Evolutionary conservation across 495 filamentous ascomycete genomes (phyloP).

Genomic region (Tuber calosporum): DNA sequence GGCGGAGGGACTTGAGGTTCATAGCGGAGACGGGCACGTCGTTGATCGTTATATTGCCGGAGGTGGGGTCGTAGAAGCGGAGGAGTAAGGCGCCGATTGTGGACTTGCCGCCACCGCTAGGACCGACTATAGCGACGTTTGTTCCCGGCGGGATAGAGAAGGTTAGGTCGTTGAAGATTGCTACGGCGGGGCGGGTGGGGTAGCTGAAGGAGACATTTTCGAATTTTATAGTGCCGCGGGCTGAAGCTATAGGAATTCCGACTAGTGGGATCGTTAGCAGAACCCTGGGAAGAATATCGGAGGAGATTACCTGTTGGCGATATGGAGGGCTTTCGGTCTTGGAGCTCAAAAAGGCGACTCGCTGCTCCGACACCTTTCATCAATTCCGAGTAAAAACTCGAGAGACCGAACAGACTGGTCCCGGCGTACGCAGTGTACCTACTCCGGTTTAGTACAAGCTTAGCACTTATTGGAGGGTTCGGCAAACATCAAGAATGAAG

Average conservation of each 20-base stretch:
- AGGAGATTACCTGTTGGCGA: constrained; percentile 53
- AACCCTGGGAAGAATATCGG: background rate
- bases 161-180: constrained; percentile 77
- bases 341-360: constrained; percentile 87
- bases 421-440: constrained; percentile 42
- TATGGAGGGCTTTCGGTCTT: constrained; percentile 84
- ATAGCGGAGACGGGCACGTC: constrained; percentile 74
- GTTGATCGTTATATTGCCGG: constrained; percentile 73
- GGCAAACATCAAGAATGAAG: constrained; percentile 92
- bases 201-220: constrained; percentile 80
- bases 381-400: constrained; percentile 92
- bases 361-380: constrained; percentile 99
- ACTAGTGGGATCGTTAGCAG: constrained; percentile 41
- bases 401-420: constrained; percentile 76
- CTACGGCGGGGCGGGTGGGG: constrained; percentile 80
- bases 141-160: constrained; percentile 88
- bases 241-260: constrained; percentile 67
- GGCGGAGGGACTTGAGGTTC: constrained; percentile 89
- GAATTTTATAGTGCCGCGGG: constrained; percentile 80
- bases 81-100: constrained; percentile 84
- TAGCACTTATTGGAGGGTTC: background rate
- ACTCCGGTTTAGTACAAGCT: constrained; percentile 12
- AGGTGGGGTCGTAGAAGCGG: constrained; percentile 79
- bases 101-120: constrained; percentile 88
- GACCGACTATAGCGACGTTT: constrained; percentile 94